Evolutionary conservation across 2,329 filamentous ascomycete genomes (phyloP), one percentile per base, ranked within the genome.

Genomic region (Neoarthrinium moseri): DNA sequence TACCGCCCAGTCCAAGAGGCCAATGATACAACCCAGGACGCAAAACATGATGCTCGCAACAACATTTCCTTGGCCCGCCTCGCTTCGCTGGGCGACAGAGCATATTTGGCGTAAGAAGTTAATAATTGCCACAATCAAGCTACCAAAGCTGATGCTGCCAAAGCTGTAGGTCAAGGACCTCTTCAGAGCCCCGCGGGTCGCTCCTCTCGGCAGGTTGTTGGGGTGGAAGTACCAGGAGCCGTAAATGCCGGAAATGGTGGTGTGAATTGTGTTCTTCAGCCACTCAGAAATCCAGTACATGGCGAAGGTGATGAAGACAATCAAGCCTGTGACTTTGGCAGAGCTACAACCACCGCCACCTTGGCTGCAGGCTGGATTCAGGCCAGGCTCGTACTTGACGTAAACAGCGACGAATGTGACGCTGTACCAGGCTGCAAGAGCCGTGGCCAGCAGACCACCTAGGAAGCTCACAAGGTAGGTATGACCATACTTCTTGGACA

Each of bases 281-380:
- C 87, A 92, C 64, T 97, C 92, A 2, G 88, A 86, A 53, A 96
- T 84, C 92, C 92, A 97, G 70, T 95, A 96, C 68, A 85, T 89
- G 43, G 91, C 86, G 59, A 97, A 96, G 0, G 91, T 95, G 55
- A 91, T 80, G 63, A 95, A 96, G 15, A 86, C 88, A 5, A 95
- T 73, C 23, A 96, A 70, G 0, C 91, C 91, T 49, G 91, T 91
- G 35, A 96, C 88, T 53, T 85, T 92, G 42, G 74, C 89, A 5
- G 72, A 75, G 49, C 87, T 84, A 57, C 91, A 96, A 5, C 78
- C 75, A 4, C 82, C 82, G 3, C 68, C 78, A 11, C 73, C 73
- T 17, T 67, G 65, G 4, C 70, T 67, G 53, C 81, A 83, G 4
- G 73, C 71, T 0, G 75, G 69, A 41, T 82, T 81, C 38, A 72